These are phyloP conservation scores for Zoysia matrella DNA, from an alignment of 202 grass and related monocot genomes.

Conservation along the genomic window DNA sequence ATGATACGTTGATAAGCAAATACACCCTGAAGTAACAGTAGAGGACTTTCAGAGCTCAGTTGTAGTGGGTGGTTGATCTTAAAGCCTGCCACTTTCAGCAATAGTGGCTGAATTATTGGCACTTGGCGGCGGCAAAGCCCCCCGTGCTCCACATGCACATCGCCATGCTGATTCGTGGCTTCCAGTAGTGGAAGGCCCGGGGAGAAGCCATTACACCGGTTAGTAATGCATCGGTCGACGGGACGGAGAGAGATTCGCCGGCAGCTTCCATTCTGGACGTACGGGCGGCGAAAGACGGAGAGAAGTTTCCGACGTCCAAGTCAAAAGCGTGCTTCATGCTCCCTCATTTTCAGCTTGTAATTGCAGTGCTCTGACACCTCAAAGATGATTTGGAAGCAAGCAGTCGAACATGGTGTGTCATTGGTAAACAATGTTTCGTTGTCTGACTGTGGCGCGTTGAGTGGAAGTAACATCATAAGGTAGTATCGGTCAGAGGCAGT, in stretches of 20 bases:
- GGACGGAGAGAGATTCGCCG: neutral
- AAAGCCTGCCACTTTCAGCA: slow-evolving; percentile 21
- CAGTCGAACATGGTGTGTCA: slow-evolving; percentile 1
- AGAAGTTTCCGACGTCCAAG: slow-evolving; percentile 33
- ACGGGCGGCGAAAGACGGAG: neutral
- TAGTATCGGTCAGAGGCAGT: neutral
- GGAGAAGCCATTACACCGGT: slow-evolving; percentile 41
- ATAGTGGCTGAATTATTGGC: slow-evolving; percentile 50
- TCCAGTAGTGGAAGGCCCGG: slow-evolving; percentile 40
- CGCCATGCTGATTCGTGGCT: neutral
- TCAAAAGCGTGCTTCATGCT: slow-evolving; percentile 37
- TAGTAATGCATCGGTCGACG: slow-evolving; percentile 34
- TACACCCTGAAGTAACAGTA: neutral
- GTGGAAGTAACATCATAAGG: neutral
- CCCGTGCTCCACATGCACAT: neutral
- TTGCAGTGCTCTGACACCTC: neutral
- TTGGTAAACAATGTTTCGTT: neutral
- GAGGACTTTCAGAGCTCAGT: neutral
- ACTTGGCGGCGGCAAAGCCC: slow-evolving; percentile 15
- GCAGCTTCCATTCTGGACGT: slow-evolving; percentile 36
- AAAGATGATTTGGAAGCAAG: neutral
- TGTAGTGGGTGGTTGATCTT: neutral
- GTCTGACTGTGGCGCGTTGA: neutral
- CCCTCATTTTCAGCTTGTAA: slow-evolving; percentile 23
- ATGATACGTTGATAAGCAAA: slow-evolving; percentile 48